Evolutionary conservation across 148 eudicot species (phyloP), one percentile per base, ranked within the genome.

Genomic region (Selenicereus undatus): DNA sequence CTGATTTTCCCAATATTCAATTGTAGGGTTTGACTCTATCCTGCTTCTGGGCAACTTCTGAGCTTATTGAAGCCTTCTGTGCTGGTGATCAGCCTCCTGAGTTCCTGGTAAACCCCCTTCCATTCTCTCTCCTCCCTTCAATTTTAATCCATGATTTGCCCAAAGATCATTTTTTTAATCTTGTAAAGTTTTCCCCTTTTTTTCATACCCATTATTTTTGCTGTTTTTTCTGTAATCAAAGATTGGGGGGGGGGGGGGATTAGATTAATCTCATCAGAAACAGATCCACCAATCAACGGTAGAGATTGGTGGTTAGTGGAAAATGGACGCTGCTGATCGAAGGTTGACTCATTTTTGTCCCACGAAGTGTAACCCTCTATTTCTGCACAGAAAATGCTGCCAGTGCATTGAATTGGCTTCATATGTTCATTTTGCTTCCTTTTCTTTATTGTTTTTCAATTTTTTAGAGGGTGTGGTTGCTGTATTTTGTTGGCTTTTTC

Each of bases 351-450:
- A 36, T 17, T 32, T 42, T 8, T 60, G 86, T n/a, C 86, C 86
- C 81, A 84, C 83, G 11, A 22, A 76, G 66, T 56, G 66, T 76
- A 68, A n/a, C 26, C 76, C 36, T 56, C 77, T 45, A 48, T 27
- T 27, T 26, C 71, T 64, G 18, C 16, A 78, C 77, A 81, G n/a
- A 81, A 81, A 62, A 74, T 81, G 78, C 71, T 84, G 86, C 83
- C 86, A 76, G 78, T 81, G 14, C 83, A 80, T 73, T 84, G 83
- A 84, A 84, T 75, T 65, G 16, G 51, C 18, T 39, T 65, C 73
- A 72, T 10, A 36, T 39, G 70, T 27, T 76, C 17, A n/a, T 71
- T 60, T 80, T 80, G 3, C 42, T 36, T 58, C 64, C 10, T 1
- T 68, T 35, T n/a, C 4, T 58, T 56, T n/a, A 36, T 54, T 35